Conservation (phyloP, 208 protist genomes). For the Trichomonas tenax region DNA sequence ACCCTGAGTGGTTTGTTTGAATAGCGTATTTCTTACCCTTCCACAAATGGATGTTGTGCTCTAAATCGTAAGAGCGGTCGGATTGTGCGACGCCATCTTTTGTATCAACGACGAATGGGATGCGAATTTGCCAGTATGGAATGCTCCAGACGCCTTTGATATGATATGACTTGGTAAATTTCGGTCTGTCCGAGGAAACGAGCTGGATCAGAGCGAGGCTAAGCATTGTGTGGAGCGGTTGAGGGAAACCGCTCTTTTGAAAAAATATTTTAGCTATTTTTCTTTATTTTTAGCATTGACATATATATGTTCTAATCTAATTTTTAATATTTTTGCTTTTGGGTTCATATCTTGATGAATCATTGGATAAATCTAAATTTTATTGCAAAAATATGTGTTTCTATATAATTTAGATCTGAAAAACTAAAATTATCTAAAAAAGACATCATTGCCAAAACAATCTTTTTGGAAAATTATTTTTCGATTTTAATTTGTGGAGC, state of each 20-base stretch:
- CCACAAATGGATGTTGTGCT: background rate
- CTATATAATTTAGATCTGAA: too few species aligned
- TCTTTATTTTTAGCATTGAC: too few species aligned
- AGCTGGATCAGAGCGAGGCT: background rate
- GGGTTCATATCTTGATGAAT: too few species aligned
- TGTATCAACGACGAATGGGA: background rate
- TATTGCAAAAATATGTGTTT: too few species aligned
- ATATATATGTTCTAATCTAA: too few species aligned
- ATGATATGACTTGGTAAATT: background rate
- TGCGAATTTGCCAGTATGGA: background rate
- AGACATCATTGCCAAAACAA: too few species aligned
- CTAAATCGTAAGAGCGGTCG: background rate
- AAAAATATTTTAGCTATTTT: background rate
- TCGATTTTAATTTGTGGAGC: too few species aligned
- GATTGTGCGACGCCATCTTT: too few species aligned
- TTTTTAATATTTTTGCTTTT: too few species aligned
- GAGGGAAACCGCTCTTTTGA: background rate
- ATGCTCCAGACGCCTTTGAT: background rate
- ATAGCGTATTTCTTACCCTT: background rate
- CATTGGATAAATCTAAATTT: too few species aligned
- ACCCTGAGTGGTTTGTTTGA: background rate
- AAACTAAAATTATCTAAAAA: too few species aligned
- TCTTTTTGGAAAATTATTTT: too few species aligned
- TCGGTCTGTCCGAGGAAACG: background rate
- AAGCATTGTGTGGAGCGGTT: background rate